These are phyloP conservation scores for Ceratonia siliqua DNA, from an alignment of 306 rosid species.

Conservation along the genomic window DNA sequence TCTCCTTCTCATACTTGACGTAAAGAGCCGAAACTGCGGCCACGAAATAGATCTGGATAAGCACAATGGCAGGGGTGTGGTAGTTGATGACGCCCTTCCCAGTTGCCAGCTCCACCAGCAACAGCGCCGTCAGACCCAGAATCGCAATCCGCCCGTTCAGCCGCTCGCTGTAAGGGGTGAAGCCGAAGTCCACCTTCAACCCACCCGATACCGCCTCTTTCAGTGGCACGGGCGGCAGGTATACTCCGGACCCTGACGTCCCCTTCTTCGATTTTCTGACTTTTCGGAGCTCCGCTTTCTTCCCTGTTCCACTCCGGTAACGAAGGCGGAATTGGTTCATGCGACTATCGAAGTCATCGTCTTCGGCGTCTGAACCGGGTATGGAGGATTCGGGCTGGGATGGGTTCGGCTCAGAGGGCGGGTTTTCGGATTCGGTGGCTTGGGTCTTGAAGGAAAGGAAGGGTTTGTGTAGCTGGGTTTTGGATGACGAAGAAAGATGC, in stretches of 20 bases:
- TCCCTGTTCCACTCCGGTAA: conserved; percentile 79
- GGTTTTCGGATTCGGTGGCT: conserved; percentile 59
- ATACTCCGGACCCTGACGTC: conserved; percentile 46
- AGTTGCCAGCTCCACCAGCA: conserved; percentile 81
- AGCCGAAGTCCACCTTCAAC: conserved; percentile 73
- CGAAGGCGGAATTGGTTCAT: conserved; percentile 55
- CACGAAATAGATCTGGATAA: conserved; percentile 78
- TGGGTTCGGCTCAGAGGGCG: conserved; percentile 45
- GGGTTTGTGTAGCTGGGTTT: conserved; percentile 39
- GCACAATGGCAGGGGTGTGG: conserved; percentile 65
- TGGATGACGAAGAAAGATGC: conserved; percentile 40
- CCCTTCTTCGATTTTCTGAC: conserved; percentile 51
- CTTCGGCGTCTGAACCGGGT: conserved; percentile 34
- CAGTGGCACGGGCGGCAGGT: conserved; percentile 76
- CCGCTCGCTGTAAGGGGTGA: conserved; percentile 74
- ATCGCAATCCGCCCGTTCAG: conserved; percentile 72
- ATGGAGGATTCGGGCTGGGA: conserved; percentile 19
- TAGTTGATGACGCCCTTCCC: conserved; percentile 77
- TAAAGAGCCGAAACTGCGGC: conserved; percentile 68
- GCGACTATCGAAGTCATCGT: conserved; percentile 53
- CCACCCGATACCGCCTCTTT: conserved; percentile 73
- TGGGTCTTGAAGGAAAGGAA: conserved; percentile 43
- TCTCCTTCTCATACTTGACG: conserved; percentile 80
- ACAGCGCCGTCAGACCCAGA: conserved; percentile 67
- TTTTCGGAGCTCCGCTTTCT: conserved; percentile 79